Conservation (phyloP, 306 rosid species). For the Lablab purpureus region DNA sequence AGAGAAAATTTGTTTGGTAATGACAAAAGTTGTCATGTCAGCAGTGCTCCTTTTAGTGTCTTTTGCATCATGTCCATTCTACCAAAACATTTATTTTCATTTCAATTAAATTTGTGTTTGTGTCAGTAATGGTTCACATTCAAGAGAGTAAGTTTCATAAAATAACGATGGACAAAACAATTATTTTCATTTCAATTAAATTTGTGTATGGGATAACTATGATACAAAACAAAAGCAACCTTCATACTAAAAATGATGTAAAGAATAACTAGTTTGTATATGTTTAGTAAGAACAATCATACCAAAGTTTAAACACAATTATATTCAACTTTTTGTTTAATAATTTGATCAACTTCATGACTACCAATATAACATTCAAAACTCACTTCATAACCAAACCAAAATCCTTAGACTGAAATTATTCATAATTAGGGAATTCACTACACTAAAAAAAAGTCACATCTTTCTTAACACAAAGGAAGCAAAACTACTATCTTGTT, state of each 20-base stretch:
- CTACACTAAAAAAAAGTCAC: background rate
- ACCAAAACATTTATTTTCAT: too few species aligned
- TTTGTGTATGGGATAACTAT: background rate
- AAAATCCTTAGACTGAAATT: background rate
- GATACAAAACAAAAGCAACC: background rate
- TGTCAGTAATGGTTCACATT: background rate
- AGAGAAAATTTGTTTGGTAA: background rate
- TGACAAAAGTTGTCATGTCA: conserved; percentile 24
- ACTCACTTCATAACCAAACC: background rate
- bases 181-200: conserved; percentile 3
- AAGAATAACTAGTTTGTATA: background rate
- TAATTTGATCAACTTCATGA: conserved; percentile 5
- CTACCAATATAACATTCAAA: background rate
- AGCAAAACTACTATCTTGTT: background rate
- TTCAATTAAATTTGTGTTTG: too few species aligned
- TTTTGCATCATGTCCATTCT: conserved; percentile 10
- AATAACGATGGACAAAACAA: background rate
- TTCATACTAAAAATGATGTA: background rate
- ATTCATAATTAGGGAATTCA: background rate
- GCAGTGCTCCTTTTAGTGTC: conserved; percentile 19
- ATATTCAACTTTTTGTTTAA: background rate
- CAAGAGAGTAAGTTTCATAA: background rate
- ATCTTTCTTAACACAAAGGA: background rate
- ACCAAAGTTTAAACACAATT: background rate
- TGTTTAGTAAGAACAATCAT: background rate